Conservation (phyloP, 805 yeast species). For the Candida takata region DNA sequence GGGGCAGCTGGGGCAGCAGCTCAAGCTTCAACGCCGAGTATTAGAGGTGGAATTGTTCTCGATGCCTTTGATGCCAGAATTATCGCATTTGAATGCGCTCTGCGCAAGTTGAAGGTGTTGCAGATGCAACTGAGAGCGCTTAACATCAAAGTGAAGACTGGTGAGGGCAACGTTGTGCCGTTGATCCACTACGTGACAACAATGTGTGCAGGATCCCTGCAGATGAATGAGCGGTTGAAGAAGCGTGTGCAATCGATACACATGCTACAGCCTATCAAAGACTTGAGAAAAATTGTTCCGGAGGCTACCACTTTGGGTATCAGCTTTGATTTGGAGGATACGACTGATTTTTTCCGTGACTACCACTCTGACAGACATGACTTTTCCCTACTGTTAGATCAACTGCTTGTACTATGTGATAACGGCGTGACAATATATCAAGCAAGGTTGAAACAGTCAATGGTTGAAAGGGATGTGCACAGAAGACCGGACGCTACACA, state of each 20-base stretch:
- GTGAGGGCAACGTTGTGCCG: slow-evolving; percentile 6
- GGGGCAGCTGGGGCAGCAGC: slow-evolving; percentile 10
- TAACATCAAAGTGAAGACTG: slow-evolving; percentile 12
- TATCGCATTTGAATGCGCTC: slow-evolving; percentile 51
- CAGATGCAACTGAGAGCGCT: slow-evolving; percentile 27
- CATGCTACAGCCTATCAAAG: slow-evolving; percentile 4
- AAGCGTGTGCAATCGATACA: slow-evolving; percentile 8
- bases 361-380: slow-evolving; percentile 5
- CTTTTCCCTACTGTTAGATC: slow-evolving; percentile 5
- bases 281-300: slow-evolving; percentile 7
- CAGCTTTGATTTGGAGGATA: slow-evolving; percentile 19
- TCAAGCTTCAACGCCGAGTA: slow-evolving; percentile 22
- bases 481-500: slow-evolving; percentile 26
- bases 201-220: slow-evolving; percentile 13
- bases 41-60: slow-evolving; percentile 29
- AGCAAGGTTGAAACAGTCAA: slow-evolving; percentile 24
- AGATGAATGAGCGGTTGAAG: slow-evolving; percentile 10
- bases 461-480: slow-evolving; percentile 25
- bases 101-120: slow-evolving; percentile 37
- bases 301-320: slow-evolving; percentile 10
- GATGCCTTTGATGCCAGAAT: slow-evolving; percentile 49
- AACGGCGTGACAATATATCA: slow-evolving; percentile 25
- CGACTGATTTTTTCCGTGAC: too few species aligned
- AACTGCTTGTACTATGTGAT: slow-evolving; percentile 16
- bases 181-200: slow-evolving; percentile 12